These are phyloP conservation scores for Malus fusca DNA, from an alignment of 306 rosid species.

Conservation along the genomic window DNA sequence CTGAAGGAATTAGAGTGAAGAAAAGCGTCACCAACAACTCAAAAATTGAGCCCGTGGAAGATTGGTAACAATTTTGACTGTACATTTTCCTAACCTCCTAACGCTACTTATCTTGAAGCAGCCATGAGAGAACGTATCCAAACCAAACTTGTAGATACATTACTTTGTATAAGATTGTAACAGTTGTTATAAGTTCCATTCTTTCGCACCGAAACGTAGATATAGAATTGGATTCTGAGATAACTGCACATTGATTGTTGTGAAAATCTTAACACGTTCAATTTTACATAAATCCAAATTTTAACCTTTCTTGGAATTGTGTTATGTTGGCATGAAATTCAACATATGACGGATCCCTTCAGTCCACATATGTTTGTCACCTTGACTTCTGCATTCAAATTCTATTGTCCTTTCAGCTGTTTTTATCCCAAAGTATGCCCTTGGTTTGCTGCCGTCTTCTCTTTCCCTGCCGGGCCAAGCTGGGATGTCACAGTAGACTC, in stretches of 20 bases:
- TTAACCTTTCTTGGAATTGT: neutral
- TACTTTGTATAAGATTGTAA: constrained; percentile 9
- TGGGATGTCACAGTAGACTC: constrained; percentile 49
- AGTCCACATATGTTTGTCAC: constrained; percentile 66
- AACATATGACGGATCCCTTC: constrained; percentile 78
- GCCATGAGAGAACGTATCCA: neutral
- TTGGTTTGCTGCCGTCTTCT: constrained; percentile 36
- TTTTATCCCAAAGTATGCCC: constrained; percentile 73
- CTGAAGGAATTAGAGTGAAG: constrained; percentile 56
- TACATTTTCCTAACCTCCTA: constrained; percentile 11
- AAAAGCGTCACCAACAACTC: constrained; percentile 15
- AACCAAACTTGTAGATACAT: neutral
- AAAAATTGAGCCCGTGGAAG: constrained; percentile 9
- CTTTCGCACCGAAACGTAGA: neutral
- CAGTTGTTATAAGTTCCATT: neutral
- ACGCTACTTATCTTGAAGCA: constrained; percentile 20
- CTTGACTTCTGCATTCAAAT: constrained; percentile 74
- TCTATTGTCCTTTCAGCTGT: constrained; percentile 68
- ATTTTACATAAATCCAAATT: constrained; percentile 10
- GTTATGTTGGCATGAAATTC: constrained; percentile 43
- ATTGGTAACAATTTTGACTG: constrained; percentile 17
- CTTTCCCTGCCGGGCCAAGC: constrained; percentile 75
- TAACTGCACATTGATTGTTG: constrained; percentile 8
- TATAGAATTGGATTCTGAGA: constrained; percentile 1
- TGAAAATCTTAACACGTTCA: neutral